phyloP scores from a whole-genome alignment of 257 asterid genomes.

The Nicotiana benthamiana region DNA sequence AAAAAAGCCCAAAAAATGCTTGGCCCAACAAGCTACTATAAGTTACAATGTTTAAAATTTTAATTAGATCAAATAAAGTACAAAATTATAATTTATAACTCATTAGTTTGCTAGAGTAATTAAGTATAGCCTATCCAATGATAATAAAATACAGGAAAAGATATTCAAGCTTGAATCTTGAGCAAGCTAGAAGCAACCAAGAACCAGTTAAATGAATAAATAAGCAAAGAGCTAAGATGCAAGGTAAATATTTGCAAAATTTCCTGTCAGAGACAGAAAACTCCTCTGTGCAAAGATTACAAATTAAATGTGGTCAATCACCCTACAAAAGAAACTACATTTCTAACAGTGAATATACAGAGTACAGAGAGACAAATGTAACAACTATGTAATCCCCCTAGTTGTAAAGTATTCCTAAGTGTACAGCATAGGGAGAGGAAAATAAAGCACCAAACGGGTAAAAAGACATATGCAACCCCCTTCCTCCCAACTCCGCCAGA shows the following conservation, averaged over 20 bases:
- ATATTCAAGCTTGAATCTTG: not conserved
- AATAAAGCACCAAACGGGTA: not conserved
- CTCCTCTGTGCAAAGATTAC: slow-evolving; percentile 6
- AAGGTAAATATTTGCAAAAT: not conserved
- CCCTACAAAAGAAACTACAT: slow-evolving; percentile 5
- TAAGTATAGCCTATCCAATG: not conserved
- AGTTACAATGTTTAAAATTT: no score
- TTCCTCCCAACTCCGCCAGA: not conserved
- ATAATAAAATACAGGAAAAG: not conserved
- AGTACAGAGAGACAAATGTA: slow-evolving; percentile 6
- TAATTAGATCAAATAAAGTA: no score
- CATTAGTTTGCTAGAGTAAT: no score
- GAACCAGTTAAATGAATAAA: not conserved
- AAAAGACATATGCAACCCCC: not conserved
- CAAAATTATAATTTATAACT: no score
- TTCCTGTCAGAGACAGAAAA: slow-evolving; percentile 1
- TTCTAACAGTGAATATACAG: slow-evolving; percentile 6
- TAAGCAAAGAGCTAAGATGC: not conserved
- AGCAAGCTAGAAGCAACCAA: not conserved
- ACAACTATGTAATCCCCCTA: not conserved
- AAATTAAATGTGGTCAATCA: slow-evolving; percentile 9
- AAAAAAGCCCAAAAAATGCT: no score
- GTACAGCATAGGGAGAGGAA: not conserved
- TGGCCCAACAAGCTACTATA: no score
- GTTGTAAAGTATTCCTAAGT: not conserved